phyloP scores from a whole-genome alignment of 1,284 basidiomycete species.

The Tausonia pullulans region DNA sequence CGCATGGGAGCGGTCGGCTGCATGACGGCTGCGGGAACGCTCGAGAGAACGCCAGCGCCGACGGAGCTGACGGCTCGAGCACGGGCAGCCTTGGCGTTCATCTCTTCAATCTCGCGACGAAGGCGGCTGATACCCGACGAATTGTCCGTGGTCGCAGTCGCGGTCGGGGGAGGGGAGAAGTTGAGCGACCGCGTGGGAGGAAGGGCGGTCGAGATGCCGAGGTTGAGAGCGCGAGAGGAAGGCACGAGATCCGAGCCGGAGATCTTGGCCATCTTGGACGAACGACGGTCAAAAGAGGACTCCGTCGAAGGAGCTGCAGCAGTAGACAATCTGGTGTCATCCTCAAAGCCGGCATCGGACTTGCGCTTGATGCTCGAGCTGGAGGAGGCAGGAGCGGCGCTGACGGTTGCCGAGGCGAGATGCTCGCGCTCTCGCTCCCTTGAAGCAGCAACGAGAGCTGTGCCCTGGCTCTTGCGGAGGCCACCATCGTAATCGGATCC shows the following conservation, averaged over 20 bases:
- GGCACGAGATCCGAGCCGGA: not conserved
- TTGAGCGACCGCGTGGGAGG: not conserved
- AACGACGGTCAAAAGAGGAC: not conserved
- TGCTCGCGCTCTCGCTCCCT: constrained; percentile 11
- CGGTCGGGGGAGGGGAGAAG: constrained; percentile 3
- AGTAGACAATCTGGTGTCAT: not conserved
- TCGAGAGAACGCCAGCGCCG: not conserved
- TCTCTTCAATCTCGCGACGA: constrained; percentile 3
- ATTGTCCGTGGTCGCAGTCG: not conserved
- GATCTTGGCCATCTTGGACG: not conserved
- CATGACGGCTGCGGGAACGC: not conserved
- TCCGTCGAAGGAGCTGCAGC: not conserved
- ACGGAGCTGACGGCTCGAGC: constrained; percentile 5
- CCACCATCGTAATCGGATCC: constrained; percentile 21
- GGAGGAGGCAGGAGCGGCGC: not conserved
- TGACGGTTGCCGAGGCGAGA: not conserved
- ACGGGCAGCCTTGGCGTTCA: constrained; percentile 1
- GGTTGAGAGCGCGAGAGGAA: too few relatives aligned
- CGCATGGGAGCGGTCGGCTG: too few relatives aligned
- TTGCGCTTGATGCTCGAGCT: constrained; percentile 2
- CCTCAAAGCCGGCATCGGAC: not conserved
- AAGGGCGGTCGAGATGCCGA: too few relatives aligned
- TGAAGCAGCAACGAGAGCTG: constrained; percentile 9
- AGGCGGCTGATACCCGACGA: constrained; percentile 1
- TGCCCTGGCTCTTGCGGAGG: constrained; percentile 12